A percentile compares a stretch with the other conserved stretches of the same genome.
phyloP scores from a whole-genome alignment of 768 basidiomycete genomes.

The Leccinum boreale region DNA sequence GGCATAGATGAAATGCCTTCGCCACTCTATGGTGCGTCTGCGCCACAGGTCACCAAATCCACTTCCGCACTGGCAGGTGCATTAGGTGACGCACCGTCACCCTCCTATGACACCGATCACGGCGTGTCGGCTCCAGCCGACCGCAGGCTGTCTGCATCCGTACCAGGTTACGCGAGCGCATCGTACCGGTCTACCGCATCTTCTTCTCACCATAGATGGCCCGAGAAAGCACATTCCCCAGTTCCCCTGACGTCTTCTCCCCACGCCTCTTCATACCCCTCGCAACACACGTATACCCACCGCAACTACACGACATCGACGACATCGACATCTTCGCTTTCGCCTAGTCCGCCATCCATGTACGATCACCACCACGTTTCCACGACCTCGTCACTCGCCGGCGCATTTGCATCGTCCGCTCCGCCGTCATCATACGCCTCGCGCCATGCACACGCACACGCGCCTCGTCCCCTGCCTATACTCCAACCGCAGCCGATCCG shows the following conservation, averaged over 20 bases:
- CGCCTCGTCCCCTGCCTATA: constrained; percentile 23
- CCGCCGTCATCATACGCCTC: constrained; percentile 9
- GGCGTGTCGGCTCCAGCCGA: constrained; percentile 20
- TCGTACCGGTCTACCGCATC: constrained; percentile 16
- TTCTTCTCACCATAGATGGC: constrained; percentile 12
- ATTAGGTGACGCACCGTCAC: constrained; percentile 22
- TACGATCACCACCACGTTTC: constrained; percentile 16
- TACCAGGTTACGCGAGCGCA: constrained; percentile 27
- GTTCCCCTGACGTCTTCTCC: neutral
- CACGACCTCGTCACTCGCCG: constrained; percentile 26
- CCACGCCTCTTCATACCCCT: constrained; percentile 15
- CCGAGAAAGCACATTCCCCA: constrained; percentile 18
- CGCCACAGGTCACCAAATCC: constrained; percentile 27
- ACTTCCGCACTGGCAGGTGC: constrained; percentile 33
- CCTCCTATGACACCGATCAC: constrained; percentile 8
- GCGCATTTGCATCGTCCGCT: constrained; percentile 22
- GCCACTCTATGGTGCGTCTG: constrained; percentile 20
- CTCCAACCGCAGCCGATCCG: constrained; percentile 33
- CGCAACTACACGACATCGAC: constrained; percentile 11
- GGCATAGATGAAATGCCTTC: constrained; percentile 21
- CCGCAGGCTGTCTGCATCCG: constrained; percentile 31
- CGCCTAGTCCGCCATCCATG: constrained; percentile 18
- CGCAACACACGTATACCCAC: constrained; percentile 24
- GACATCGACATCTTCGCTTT: constrained; percentile 8
- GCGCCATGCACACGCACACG: constrained; percentile 8